Conservation (phyloP, 345 rosid genomes). For the Rubroshorea leprosula region DNA sequence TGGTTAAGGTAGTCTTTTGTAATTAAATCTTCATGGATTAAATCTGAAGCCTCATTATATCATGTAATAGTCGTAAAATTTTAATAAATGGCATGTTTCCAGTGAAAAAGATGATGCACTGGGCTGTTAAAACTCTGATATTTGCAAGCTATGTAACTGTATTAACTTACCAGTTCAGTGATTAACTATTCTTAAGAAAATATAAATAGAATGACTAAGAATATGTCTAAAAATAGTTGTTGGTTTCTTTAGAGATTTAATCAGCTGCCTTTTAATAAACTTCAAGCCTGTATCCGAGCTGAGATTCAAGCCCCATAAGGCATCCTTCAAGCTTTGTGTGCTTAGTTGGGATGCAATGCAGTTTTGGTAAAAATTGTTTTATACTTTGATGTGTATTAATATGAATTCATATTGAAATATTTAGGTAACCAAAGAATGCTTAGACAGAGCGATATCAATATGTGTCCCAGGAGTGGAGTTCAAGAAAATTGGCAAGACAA, state of each 20-base stretch:
- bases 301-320: neutral
- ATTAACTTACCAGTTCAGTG: too few relatives aligned
- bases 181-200: too few relatives aligned
- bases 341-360: neutral
- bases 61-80: neutral
- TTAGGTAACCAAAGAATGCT: constrained; percentile 82
- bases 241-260: neutral
- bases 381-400: neutral
- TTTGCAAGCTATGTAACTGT: too few relatives aligned
- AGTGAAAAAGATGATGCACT: too few relatives aligned
- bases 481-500: constrained; percentile 76
- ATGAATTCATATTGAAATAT: neutral
- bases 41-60: neutral
- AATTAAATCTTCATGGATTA: neutral
- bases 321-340: neutral
- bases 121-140: too few relatives aligned
- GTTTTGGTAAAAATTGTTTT: neutral
- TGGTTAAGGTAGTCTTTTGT: constrained; percentile 58
- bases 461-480: constrained; percentile 77
- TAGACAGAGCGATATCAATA: constrained; percentile 65
- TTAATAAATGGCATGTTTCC: too few relatives aligned
- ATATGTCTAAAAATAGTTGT: too few relatives aligned
- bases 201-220: too few relatives aligned
- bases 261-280: neutral
- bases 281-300: too few relatives aligned